These are phyloP conservation scores for Fusarium sp. DNA, from an alignment of 2,329 filamentous ascomycete species.

Conservation along the genomic window DNA sequence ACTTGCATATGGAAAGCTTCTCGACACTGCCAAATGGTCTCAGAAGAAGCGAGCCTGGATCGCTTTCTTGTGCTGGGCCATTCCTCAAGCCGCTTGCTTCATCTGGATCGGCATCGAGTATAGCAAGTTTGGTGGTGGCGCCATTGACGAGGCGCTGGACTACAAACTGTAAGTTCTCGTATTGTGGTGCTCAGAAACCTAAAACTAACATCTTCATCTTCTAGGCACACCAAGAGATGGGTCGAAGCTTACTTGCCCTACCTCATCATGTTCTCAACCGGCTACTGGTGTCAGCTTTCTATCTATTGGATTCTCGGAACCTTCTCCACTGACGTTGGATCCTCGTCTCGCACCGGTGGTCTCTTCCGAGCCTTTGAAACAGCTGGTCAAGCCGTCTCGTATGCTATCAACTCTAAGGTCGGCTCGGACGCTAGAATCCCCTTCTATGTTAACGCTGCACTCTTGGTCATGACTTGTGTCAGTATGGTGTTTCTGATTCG, in stretches of 20 bases:
- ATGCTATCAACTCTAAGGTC: background rate
- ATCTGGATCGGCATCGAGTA: constrained; percentile 9
- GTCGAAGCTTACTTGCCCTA: constrained; percentile 1
- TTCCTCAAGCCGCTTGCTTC: background rate
- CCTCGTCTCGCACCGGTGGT: background rate
- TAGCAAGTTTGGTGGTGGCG: background rate
- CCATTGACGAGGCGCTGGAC: background rate
- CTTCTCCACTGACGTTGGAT: background rate
- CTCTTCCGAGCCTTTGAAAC: constrained; percentile 5
- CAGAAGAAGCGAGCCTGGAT: constrained; percentile 14
- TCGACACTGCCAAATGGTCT: background rate
- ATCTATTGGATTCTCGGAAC: constrained; percentile 3
- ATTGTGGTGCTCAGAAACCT: no score
- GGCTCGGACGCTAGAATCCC: background rate
- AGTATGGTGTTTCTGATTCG: constrained; percentile 8
- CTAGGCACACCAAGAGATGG: background rate
- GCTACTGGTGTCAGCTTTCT: background rate
- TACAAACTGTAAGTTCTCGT: background rate
- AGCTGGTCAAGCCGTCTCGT: background rate
- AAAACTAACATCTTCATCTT: rapidly evolving
- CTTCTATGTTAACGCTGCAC: background rate
- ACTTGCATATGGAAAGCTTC: background rate
- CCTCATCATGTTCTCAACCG: background rate
- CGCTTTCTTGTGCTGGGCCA: background rate
- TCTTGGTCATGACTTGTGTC: background rate